phyloP scores from a whole-genome alignment of 768 basidiomycete species.

The Dioszegia hungarica region DNA sequence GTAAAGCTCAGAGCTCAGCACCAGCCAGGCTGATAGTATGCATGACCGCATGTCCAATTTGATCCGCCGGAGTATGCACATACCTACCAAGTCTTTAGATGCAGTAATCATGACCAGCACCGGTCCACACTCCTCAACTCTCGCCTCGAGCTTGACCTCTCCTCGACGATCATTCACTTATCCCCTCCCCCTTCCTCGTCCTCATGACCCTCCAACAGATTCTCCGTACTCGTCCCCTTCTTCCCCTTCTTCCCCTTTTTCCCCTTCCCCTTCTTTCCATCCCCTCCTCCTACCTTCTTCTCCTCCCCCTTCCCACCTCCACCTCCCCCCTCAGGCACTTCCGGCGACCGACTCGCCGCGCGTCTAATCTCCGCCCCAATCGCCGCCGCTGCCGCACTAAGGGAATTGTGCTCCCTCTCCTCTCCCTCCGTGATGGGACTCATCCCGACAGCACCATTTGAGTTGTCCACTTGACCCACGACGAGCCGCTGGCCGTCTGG shows the following conservation, averaged over 20 bases:
- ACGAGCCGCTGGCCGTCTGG: not conserved
- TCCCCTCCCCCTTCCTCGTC: not conserved
- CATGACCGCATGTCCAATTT: no score
- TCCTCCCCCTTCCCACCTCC: not conserved
- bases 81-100: no score
- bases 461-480: not conserved
- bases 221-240: constrained; percentile 2
- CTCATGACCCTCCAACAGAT: constrained; percentile 1
- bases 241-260: not conserved
- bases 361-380: not conserved
- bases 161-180: no score
- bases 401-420: not conserved
- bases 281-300: not conserved
- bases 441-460: not conserved
- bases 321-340: not conserved
- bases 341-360: no score
- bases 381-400: not conserved
- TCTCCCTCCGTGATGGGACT: not conserved
- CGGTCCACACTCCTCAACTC: no score
- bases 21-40: no score
- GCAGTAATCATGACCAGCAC: no score
- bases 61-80: no score
- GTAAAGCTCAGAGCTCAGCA: no score
- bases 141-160: no score
- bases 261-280: not conserved